A percentile compares a stretch with the other conserved stretches of the same genome.
Conservation (phyloP, 2,329 filamentous ascomycete species). For the Colletotrichum tamarilloi region DNA sequence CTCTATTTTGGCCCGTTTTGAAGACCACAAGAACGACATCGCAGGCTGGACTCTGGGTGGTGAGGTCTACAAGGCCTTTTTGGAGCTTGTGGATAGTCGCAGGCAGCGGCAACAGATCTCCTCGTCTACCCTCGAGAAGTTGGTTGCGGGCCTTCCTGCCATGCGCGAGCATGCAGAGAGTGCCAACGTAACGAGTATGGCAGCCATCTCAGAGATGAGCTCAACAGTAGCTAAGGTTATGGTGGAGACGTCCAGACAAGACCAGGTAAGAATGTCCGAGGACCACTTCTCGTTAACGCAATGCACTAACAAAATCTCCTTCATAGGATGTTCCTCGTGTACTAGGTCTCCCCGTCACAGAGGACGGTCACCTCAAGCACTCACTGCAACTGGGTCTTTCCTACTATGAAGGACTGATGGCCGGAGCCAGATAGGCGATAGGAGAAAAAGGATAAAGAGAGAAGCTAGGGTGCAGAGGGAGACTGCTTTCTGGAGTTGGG, state of each 20-base stretch:
- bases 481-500: background rate
- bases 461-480: background rate
- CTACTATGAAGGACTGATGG: slow-evolving; percentile 76
- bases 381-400: slow-evolving; percentile 75
- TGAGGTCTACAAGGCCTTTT: slow-evolving; percentile 77
- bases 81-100: slow-evolving; percentile 60
- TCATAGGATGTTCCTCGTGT: slow-evolving; percentile 60
- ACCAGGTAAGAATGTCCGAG: slow-evolving; percentile 59
- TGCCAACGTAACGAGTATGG: slow-evolving; percentile 65
- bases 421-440: slow-evolving; percentile 37
- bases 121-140: slow-evolving; percentile 62
- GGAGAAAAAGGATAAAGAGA: background rate
- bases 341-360: slow-evolving; percentile 73
- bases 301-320: slow-evolving; percentile 35
- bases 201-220: slow-evolving; percentile 86
- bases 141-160: slow-evolving; percentile 67
- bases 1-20: slow-evolving; percentile 78
- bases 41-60: slow-evolving; percentile 83
- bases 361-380: slow-evolving; percentile 78
- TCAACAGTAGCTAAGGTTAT: slow-evolving; percentile 76
- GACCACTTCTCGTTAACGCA: background rate
- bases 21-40: slow-evolving; percentile 69
- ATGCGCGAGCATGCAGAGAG: slow-evolving; percentile 58
- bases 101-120: slow-evolving; percentile 52
- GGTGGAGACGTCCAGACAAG: slow-evolving; percentile 63